Base-by-base conservation (phyloP, 1,284 basidiomycete genomes). In the Heterobasidion parviporum region DNA sequence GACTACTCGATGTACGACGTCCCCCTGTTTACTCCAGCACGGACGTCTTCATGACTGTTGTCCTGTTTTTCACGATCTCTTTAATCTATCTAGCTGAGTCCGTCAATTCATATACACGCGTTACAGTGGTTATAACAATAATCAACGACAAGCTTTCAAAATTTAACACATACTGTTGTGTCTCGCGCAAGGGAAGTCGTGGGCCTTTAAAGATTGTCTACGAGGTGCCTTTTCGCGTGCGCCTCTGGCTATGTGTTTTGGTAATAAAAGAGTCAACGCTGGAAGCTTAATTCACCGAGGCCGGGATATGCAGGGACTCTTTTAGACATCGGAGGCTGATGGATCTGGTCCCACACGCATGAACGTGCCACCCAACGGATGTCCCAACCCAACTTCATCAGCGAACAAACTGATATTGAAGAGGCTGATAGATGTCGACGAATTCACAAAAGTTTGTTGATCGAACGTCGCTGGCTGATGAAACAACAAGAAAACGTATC, bases 401-500 rank as follows among this genome's bases (percentile, higher is more conserved):
- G 76, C 77, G 59, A 80, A 80, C 7, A 66, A 51, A 47, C 72
- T 76, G 55, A 80, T 71, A 57, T 78, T 78, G 67, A 79, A 80
- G 15, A 68, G 56, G 6, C 58, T 38, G 33, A 74, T 63, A 6
- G 75, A 64, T 2, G 74, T 74, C 1, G 67, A 63, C 14, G 76
- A 51, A 45, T 68, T 77, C 18, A 79, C 70, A 9, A 76, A 54
- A 2, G 68, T 75, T 63, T 80, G 76, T 5, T 58, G 55, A 46
- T 72, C 67, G 61, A 80, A 80, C n/a, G 60, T 68, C 1, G 59
- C 41, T 3, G 77, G 70, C 56, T 81, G 79, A 8, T 72, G 68
- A 65, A 74, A 81, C 4, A 79, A 65, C 43, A 81, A 65, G 65
- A 80, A 79, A 3, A 71, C 67, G 55, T 76, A 77, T 41, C 74